These are phyloP conservation scores for Kuraishia capsulata DNA, from an alignment of 805 yeast genomes.

Conservation along the genomic window DNA sequence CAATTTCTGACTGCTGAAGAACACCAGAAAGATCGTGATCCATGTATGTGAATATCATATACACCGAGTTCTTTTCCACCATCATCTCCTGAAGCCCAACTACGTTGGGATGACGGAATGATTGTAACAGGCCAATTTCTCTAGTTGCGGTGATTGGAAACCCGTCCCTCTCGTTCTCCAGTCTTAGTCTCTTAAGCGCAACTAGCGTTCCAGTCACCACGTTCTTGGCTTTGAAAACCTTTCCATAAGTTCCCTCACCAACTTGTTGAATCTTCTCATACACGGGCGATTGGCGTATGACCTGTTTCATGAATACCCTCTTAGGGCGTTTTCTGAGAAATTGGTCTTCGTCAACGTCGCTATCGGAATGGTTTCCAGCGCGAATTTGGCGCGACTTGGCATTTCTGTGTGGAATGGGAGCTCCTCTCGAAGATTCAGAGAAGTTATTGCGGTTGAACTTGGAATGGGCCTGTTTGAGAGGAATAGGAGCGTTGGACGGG, in stretches of 20 bases:
- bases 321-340: not conserved
- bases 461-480: not conserved
- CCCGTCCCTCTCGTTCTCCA: constrained; percentile 88
- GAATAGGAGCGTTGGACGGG: too few species aligned
- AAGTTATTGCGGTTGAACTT: constrained; percentile 1
- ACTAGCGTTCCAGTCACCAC: constrained; percentile 57
- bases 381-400: not conserved
- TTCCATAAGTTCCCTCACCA: constrained; percentile 99
- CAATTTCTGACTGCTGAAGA: constrained; percentile 63
- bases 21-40: constrained; percentile 91
- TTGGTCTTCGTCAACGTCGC: constrained; percentile 1
- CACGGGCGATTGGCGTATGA: constrained; percentile 17
- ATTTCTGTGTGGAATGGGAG: constrained; percentile 2
- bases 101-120: constrained; percentile 73
- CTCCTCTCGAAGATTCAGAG: not conserved
- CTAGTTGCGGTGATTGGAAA: constrained; percentile 94
- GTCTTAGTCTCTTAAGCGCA: constrained; percentile 78
- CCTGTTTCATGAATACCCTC: constrained; percentile 12
- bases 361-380: constrained; percentile 1
- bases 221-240: constrained; percentile 84
- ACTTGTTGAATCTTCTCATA: constrained; percentile 79
- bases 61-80: constrained; percentile 67
- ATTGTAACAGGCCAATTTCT: constrained; percentile 79
- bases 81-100: constrained; percentile 83
- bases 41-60: constrained; percentile 89